Conservation (phyloP, 2,329 filamentous ascomycete genomes). For the Herpotrichia juniperi region DNA sequence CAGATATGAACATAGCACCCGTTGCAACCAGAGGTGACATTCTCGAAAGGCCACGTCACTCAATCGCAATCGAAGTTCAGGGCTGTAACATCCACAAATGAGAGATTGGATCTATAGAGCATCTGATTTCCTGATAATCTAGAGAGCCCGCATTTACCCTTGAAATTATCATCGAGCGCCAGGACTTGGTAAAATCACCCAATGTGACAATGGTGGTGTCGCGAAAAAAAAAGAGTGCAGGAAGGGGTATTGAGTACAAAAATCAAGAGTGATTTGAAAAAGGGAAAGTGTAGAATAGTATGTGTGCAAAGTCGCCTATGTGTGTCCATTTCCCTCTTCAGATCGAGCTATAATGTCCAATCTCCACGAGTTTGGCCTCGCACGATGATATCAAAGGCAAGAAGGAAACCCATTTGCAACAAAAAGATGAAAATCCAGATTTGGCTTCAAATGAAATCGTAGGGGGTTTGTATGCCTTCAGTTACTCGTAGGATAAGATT, state of each 20-base stretch:
- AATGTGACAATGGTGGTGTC: neutral
- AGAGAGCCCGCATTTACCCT: conserved; percentile 18
- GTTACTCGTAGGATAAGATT: too few relatives aligned
- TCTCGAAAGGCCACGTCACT: conserved; percentile 13
- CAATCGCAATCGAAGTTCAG: conserved; percentile 1
- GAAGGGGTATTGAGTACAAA: neutral
- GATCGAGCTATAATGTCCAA: too few relatives aligned
- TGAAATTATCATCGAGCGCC: neutral
- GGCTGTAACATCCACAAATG: conserved; percentile 8
- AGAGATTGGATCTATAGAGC: conserved; percentile 13
- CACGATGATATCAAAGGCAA: too few relatives aligned
- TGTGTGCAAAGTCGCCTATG: neutral
- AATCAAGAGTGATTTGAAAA: neutral
- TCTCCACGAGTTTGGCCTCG: too few relatives aligned
- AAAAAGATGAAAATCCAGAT: too few relatives aligned
- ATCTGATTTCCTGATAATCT: conserved; percentile 9
- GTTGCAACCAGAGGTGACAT: conserved; percentile 22
- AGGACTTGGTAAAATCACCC: neutral
- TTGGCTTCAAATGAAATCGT: too few relatives aligned
- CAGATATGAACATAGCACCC: neutral
- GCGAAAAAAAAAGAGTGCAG: neutral
- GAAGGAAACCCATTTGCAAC: too few relatives aligned
- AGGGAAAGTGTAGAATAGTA: neutral
- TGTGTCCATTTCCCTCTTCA: too few relatives aligned
- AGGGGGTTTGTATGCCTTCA: too few relatives aligned